Evolutionary conservation across 805 yeast genomes (phyloP).

Genomic region (Candida cerambycidarum): DNA sequence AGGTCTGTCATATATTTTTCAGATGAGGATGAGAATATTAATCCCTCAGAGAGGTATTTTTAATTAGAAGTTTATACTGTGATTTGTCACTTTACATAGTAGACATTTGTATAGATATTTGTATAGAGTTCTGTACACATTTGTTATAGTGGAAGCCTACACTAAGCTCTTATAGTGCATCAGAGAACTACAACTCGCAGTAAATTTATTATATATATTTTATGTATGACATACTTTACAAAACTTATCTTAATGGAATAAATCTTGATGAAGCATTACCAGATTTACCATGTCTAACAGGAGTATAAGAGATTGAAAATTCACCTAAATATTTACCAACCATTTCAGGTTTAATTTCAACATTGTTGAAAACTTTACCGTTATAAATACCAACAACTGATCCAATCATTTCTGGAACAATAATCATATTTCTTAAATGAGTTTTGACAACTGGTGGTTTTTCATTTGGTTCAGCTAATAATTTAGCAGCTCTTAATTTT

Average conservation of each 20-base stretch:
- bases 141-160: too few species aligned
- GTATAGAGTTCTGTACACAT: too few species aligned
- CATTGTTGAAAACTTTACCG: constrained; percentile 99
- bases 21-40: neutral
- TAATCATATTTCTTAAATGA: constrained; percentile 97
- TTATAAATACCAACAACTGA: constrained; percentile 98
- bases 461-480: constrained; percentile 85
- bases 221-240: constrained; percentile 13
- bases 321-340: constrained; percentile 99
- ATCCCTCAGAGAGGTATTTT: too few species aligned
- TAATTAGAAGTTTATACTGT: too few species aligned
- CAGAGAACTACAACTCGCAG: too few species aligned
- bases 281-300: constrained; percentile 99
- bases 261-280: constrained; percentile 80
- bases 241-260: constrained; percentile 57
- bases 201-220: constrained; percentile 14
- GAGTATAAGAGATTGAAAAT: constrained; percentile 99
- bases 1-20: constrained; percentile 18
- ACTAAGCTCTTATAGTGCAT: too few species aligned
- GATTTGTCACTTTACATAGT: too few species aligned
- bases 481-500: constrained; percentile 97
- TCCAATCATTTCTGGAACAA: constrained; percentile 99
- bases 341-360: constrained; percentile 99
- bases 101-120: too few species aligned
- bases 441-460: constrained; percentile 98